These are phyloP conservation scores for Elsinoe batatas DNA, from an alignment of 2,329 filamentous ascomycete species.

Conservation along the genomic window DNA sequence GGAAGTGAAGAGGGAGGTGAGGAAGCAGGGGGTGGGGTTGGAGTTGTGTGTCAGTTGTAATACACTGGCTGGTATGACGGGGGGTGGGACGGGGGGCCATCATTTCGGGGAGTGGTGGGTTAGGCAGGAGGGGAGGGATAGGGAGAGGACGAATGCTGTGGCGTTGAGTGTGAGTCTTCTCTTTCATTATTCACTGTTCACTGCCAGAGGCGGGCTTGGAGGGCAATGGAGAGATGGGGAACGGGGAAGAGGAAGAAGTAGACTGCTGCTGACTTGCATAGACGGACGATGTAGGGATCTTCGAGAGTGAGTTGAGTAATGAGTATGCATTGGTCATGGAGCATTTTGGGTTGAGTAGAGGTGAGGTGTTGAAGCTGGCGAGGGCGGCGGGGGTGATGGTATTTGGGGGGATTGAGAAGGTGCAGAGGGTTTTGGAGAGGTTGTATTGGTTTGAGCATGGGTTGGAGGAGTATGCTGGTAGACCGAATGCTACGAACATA, in stretches of 20 bases:
- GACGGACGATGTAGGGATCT: constrained; percentile 79
- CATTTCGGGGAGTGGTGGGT: constrained; percentile 69
- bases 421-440: constrained; percentile 37
- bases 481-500: too few species aligned
- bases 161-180: constrained; percentile 53
- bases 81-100: constrained; percentile 55
- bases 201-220: too few species aligned
- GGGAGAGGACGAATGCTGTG: constrained; percentile 37
- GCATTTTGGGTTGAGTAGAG: constrained; percentile 51
- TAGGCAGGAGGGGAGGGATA: constrained; percentile 30
- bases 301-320: constrained; percentile 64
- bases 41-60: constrained; percentile 77
- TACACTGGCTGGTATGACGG: constrained; percentile 63
- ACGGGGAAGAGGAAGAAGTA: background rate
- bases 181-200: background rate
- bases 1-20: constrained; percentile 48
- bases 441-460: constrained; percentile 17
- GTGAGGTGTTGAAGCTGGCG: constrained; percentile 46
- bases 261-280: constrained; percentile 28
- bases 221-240: too few species aligned
- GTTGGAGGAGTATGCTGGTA: too few species aligned
- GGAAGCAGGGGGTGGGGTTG: constrained; percentile 44
- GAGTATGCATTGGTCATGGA: constrained; percentile 65
- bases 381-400: constrained; percentile 53
- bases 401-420: constrained; percentile 56